Base-by-base conservation (phyloP, 2,329 filamentous ascomycete species). In the Sarocladium strictum region DNA sequence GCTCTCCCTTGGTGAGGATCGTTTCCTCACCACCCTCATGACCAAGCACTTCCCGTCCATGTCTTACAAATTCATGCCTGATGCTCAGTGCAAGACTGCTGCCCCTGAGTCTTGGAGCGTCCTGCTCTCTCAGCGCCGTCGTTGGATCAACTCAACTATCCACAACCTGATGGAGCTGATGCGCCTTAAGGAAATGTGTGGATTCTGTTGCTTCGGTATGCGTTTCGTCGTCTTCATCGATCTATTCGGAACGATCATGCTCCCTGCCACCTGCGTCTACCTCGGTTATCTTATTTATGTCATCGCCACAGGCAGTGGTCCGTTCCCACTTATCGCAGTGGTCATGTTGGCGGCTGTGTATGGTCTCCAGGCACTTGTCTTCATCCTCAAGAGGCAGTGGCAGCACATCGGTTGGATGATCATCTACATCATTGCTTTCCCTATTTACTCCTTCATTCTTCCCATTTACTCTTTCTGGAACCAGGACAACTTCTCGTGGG, bases 381-480 rank as follows among this genome's bases (percentile, higher is more conserved):
- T 99, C 75, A 91, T 97, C 62, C 78, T 97, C 63, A 97, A 96
- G 76, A 82, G 94, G 53, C 90, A 97, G 72, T 99, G 94, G 94
- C 92, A 99, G 69, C 93, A 97, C 67, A 83, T 99, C 58, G 94
- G 94, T 62, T 99, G 94, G 94, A 97, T 99, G 92, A 87, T 99
- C 61, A 97, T 99, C 67, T 99, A 99, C 73, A 80, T 99, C 58
- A 63, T 95, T n/a, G 94, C 94, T 2, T 97, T 89, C 76, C 94
- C 94, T 0, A 88, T 99, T 62, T 97, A 93, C 76, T 94, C 87
- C 3, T 89, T 99, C 64, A 68, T 95, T 59, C 81, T 99, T 12
- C 94, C 94, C 1, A 75, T 99, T 59, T 99, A 97, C 76, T 96
- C 93, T 0, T 99, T 99, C 86, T 99, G 94, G 94, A 96, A 97